Percentiles rank a stretch among this genome's conserved stretches.
phyloP scores from a whole-genome alignment of 306 rosid species.

The Medicago ruthenica region DNA sequence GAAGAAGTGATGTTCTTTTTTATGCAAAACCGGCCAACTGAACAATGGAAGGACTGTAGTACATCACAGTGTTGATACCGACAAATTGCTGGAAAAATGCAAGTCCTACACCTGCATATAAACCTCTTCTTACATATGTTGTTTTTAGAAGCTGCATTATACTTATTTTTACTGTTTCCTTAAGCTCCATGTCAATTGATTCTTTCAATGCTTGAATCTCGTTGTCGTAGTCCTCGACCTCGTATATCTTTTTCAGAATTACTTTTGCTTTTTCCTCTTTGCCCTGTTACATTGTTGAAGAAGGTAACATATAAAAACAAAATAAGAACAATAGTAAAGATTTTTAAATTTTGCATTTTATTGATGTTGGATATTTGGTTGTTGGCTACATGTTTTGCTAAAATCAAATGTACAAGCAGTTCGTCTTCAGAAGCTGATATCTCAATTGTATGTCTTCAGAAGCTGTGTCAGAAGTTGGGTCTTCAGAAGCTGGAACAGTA shows the following conservation, averaged over 20 bases:
- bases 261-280: slow-evolving; percentile 55
- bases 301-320: neutral
- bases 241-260: slow-evolving; percentile 49
- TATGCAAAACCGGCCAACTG: slow-evolving; percentile 65
- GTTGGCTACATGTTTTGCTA: too few species aligned
- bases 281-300: slow-evolving; percentile 47
- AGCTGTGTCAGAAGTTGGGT: too few species aligned
- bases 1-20: slow-evolving; percentile 59
- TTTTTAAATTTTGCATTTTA: too few species aligned
- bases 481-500: too few species aligned
- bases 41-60: slow-evolving; percentile 68
- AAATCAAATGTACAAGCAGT: too few species aligned
- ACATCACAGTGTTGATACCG: slow-evolving; percentile 74
- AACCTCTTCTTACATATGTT: slow-evolving; percentile 56
- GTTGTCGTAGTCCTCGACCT: slow-evolving; percentile 41
- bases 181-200: slow-evolving; percentile 50
- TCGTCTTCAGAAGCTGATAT: too few species aligned
- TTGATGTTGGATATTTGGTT: too few species aligned
- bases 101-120: slow-evolving; percentile 66
- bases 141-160: slow-evolving; percentile 48
- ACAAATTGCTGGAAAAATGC: slow-evolving; percentile 68
- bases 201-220: slow-evolving; percentile 57
- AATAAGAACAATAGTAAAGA: neutral
- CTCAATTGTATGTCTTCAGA: too few species aligned
- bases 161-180: slow-evolving; percentile 44